These are phyloP conservation scores for Monocercomonoides exilis DNA, from an alignment of 78 protist species.

Conservation along the genomic window DNA sequence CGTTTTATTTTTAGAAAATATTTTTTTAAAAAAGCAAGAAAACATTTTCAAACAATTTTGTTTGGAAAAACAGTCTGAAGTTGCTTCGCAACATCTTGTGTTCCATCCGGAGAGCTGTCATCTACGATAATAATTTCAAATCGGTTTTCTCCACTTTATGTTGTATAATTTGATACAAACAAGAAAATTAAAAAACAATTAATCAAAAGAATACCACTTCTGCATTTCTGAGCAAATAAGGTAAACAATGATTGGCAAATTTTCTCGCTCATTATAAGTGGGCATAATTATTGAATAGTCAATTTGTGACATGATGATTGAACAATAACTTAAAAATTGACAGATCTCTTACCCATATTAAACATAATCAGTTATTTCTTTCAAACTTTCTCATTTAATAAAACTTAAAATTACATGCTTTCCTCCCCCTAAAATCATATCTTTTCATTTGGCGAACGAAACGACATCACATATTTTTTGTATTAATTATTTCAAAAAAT, in stretches of 20 bases:
- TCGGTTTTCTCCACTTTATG: constrained; percentile 24
- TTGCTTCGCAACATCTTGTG: constrained; percentile 56
- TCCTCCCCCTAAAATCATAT: too few species aligned
- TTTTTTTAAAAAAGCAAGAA: neutral
- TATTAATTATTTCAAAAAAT: too few species aligned
- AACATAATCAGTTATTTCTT: too few species aligned
- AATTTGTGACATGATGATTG: neutral
- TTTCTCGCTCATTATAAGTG: constrained; percentile 78
- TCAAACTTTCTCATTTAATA: too few species aligned
- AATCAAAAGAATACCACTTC: neutral
- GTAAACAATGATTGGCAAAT: constrained; percentile 68
- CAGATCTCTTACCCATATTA: too few species aligned
- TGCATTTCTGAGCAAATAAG: constrained; percentile 28
- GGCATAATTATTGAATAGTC: constrained; percentile 71
- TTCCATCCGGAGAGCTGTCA: constrained; percentile 77
- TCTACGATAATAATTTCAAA: constrained; percentile 75
- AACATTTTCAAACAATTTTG: neutral
- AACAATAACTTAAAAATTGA: too few species aligned
- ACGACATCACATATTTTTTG: too few species aligned
- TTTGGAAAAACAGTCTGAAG: constrained; percentile 52
- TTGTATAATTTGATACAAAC: neutral
- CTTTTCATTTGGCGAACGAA: too few species aligned
- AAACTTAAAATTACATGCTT: too few species aligned
- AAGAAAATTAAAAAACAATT: neutral
- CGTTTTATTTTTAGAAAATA: too few species aligned